Percentiles rank a stretch among this genome's conserved stretches.
Evolutionary conservation across 257 asterid genomes (phyloP).

Genomic region (Jasminum sambac): DNA sequence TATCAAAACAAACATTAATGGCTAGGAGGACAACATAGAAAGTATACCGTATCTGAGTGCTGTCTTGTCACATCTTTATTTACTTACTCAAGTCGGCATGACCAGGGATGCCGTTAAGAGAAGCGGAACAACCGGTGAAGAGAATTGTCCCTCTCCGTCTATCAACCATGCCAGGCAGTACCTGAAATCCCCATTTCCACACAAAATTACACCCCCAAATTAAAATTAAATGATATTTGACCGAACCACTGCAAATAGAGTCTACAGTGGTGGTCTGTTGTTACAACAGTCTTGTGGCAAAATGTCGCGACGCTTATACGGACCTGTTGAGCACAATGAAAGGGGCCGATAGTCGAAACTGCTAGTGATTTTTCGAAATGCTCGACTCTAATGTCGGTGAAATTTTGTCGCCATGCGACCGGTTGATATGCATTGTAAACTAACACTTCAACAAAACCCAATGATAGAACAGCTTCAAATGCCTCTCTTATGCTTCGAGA

Average conservation of each 20-base stretch:
- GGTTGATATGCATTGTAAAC: conserved; percentile 81
- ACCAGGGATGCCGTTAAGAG: conserved; percentile 70
- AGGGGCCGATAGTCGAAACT: conserved; percentile 78
- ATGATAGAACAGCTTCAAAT: conserved; percentile 72
- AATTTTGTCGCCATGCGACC: conserved; percentile 39
- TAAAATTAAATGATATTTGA: too few species aligned
- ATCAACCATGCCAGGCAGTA: conserved; percentile 78
- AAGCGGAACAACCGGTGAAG: conserved; percentile 80
- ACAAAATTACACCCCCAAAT: not conserved
- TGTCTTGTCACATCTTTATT: not conserved
- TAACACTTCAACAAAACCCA: conserved; percentile 76
- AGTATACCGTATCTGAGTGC: not conserved
- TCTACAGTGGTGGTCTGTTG: too few species aligned
- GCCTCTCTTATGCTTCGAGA: conserved; percentile 76
- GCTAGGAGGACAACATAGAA: too few species aligned
- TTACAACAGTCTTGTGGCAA: too few species aligned
- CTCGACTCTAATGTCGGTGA: conserved; percentile 48
- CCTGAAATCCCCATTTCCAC: conserved; percentile 38
- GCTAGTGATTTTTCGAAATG: conserved; percentile 65
- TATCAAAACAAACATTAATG: not conserved
- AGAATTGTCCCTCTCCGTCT: conserved; percentile 80
- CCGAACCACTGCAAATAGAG: too few species aligned
- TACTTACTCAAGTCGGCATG: conserved; percentile 29
- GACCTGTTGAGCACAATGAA: conserved; percentile 91
- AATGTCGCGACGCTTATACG: not conserved